These are phyloP conservation scores for Hepatocystis sp. DNA, from an alignment of 169 alveolate genomes.

Conservation along the genomic window DNA sequence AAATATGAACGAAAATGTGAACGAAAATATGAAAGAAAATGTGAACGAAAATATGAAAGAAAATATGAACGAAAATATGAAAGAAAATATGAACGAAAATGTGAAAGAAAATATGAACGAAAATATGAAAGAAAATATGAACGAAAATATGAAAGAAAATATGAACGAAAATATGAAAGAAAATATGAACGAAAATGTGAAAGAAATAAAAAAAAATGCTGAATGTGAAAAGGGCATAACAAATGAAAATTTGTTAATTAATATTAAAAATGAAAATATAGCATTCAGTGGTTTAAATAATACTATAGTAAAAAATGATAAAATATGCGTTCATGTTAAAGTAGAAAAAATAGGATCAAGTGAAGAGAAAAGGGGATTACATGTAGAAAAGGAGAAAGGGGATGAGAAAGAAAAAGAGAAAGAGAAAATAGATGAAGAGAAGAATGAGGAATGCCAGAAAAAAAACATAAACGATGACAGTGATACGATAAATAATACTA, in stretches of 20 bases:
- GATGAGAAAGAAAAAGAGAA: neutral
- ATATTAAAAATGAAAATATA: too few relatives aligned
- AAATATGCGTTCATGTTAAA: neutral
- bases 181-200: neutral
- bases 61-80: constrained; percentile 3
- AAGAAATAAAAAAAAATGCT: neutral
- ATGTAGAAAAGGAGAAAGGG: neutral
- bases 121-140: neutral
- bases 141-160: neutral
- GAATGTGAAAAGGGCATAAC: neutral
- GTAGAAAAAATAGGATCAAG: neutral
- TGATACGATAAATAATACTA: too few relatives aligned
- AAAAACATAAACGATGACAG: too few relatives aligned
- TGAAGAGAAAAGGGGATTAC: neutral
- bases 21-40: neutral
- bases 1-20: neutral
- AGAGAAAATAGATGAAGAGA: neutral
- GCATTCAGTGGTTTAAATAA: neutral
- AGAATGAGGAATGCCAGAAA: neutral
- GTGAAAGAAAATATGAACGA: constrained; percentile 4
- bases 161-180: neutral
- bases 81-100: neutral
- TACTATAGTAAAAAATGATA: neutral
- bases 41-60: neutral
- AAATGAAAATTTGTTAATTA: neutral